phyloP scores from a whole-genome alignment of 441 rosid species.

The Populus trichocarpa region DNA sequence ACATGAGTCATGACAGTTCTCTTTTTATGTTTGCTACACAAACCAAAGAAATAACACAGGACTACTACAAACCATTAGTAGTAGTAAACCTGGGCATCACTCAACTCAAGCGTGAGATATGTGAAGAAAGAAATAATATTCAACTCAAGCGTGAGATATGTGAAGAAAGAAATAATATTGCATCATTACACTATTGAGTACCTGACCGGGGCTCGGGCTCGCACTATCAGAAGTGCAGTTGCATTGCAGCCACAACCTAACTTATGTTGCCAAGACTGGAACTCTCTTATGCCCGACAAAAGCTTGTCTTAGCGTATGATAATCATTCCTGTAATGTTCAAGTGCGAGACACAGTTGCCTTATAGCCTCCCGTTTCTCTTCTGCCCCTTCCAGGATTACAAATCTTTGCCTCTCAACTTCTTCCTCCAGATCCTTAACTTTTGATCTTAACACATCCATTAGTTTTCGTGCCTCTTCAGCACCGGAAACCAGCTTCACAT shows the following conservation, averaged over 20 bases:
- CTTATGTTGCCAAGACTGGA: conserved; percentile 44
- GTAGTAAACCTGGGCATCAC: not conserved
- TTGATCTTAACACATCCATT: conserved; percentile 30
- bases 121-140: not conserved
- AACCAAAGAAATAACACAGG: not conserved
- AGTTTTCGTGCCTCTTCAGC: conserved; percentile 31
- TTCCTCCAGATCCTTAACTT: conserved; percentile 42
- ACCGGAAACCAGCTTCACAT: conserved; percentile 34
- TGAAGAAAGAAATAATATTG: not conserved
- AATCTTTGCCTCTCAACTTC: conserved; percentile 61
- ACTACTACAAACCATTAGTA: not conserved
- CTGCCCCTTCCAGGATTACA: conserved; percentile 58
- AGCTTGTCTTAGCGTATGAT: conserved; percentile 52
- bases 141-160: not conserved
- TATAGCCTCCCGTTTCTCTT: conserved; percentile 87
- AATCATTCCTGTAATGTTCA: conserved; percentile 67
- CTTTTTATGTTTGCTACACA: not conserved
- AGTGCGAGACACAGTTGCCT: conserved; percentile 80
- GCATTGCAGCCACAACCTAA: not conserved
- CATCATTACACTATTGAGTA: not conserved
- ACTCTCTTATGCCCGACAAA: conserved; percentile 39
- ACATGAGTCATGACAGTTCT: not conserved
- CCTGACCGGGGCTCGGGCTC: not conserved
- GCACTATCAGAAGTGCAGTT: not conserved
- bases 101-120: not conserved